Conservation (phyloP, 805 yeast genomes). For the Tetrapisispora arboricola region DNA sequence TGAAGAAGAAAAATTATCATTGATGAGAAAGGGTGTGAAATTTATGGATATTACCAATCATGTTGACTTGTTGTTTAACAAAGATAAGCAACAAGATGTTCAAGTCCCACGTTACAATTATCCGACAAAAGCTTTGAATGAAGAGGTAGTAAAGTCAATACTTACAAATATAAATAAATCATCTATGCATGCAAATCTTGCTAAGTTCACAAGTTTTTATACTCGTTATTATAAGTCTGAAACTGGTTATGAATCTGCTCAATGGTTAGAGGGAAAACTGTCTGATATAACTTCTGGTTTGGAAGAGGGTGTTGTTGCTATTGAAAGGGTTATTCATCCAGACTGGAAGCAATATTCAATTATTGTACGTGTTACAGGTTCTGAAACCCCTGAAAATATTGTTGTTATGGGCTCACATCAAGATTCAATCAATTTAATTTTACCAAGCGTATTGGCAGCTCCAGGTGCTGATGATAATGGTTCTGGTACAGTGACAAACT, state of each 20-base stretch:
- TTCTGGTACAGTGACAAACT: constrained; percentile 68
- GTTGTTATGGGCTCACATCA: constrained; percentile 85
- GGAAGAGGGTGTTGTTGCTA: constrained; percentile 31
- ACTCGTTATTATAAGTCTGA: constrained; percentile 69
- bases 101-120: constrained; percentile 33
- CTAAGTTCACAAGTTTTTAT: constrained; percentile 55
- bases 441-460: constrained; percentile 59
- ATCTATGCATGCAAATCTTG: constrained; percentile 43
- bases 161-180: constrained; percentile 36
- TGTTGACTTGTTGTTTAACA: constrained; percentile 14
- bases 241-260: constrained; percentile 59
- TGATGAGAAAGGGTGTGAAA: constrained; percentile 38
- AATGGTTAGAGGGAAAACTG: constrained; percentile 53
- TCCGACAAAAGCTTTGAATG: constrained; percentile 38
- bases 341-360: constrained; percentile 74
- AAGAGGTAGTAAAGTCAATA: constrained; percentile 33
- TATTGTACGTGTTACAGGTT: constrained; percentile 54
- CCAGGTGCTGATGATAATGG: constrained; percentile 98
- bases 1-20: constrained; percentile 36
- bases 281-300: constrained; percentile 17
- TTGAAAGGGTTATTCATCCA: constrained; percentile 47
- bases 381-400: constrained; percentile 29
- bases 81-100: constrained; percentile 7
- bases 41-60: constrained; percentile 59
- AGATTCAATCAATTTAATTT: constrained; percentile 67